phyloP scores from a whole-genome alignment of 73 alveolate genomes.

The Blepharisma japonicum region DNA sequence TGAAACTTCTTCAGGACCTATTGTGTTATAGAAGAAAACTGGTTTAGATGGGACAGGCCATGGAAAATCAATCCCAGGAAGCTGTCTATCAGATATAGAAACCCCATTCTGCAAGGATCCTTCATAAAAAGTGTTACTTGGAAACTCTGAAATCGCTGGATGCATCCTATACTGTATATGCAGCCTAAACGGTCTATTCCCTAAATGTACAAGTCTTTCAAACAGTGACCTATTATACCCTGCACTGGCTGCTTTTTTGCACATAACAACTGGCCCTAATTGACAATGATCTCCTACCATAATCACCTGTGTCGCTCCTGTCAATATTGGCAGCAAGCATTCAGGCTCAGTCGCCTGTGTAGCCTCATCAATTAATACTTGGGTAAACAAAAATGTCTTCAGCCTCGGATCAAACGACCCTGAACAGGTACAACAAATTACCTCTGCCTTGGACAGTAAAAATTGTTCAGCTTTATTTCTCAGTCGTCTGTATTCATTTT shows the following conservation, averaged over 20 bases:
- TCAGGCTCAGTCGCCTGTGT: conserved; percentile 97
- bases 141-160: conserved; percentile 97
- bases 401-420: conserved; percentile 94
- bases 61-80: conserved; percentile 82
- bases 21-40: conserved; percentile 92
- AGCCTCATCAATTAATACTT: conserved; percentile 93
- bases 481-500: conserved; percentile 74
- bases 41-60: conserved; percentile 98
- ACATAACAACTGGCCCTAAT: conserved; percentile 98
- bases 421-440: conserved; percentile 94
- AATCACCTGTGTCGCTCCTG: conserved; percentile 82
- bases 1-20: conserved; percentile 95
- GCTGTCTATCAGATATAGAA: conserved; percentile 86
- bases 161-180: conserved; percentile 99
- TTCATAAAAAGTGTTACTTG: conserved; percentile 97
- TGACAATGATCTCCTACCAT: conserved; percentile 99
- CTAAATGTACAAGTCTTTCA: conserved; percentile 95
- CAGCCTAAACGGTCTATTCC: conserved; percentile 89
- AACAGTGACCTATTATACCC: conserved; percentile 96
- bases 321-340: conserved; percentile 93
- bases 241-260: conserved; percentile 98
- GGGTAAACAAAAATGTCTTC: conserved; percentile 79
- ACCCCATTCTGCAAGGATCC: conserved; percentile 89
- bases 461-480: conserved; percentile 89
- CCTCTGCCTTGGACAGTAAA: conserved; percentile 85